phyloP scores from a whole-genome alignment of 2,329 filamentous ascomycete genomes.

The Chaetomiaceae sp. region DNA sequence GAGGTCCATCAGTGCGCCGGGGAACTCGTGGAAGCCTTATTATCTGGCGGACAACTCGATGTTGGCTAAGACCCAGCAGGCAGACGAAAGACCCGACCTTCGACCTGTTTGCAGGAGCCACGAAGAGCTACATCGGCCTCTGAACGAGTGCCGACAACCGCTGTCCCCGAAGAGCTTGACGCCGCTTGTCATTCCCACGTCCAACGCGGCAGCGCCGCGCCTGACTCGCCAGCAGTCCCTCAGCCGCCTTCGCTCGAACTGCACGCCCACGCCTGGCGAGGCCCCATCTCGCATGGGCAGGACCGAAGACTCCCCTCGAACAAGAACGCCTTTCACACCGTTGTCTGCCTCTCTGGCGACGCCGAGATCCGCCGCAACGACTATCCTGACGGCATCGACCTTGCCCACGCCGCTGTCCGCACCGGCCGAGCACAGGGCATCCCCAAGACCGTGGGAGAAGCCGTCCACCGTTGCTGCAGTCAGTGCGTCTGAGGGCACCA shows the following conservation, averaged over 20 bases:
- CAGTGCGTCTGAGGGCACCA: constrained; percentile 26
- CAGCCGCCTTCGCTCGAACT: constrained; percentile 41
- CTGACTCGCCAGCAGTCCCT: constrained; percentile 37
- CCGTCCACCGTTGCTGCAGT: constrained; percentile 23
- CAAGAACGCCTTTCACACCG: constrained; percentile 41
- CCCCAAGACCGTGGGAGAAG: constrained; percentile 41
- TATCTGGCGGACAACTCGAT: constrained; percentile 33
- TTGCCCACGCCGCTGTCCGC: constrained; percentile 46
- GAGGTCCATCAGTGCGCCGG: constrained; percentile 57
- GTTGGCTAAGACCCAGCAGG: constrained; percentile 27
- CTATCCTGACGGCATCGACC: constrained; percentile 33
- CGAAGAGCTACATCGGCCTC: constrained; percentile 18
- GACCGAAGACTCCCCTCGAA: constrained; percentile 42
- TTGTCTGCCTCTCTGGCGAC: constrained; percentile 37
- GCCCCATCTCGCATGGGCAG: constrained; percentile 35
- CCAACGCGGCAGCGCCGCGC: constrained; percentile 28
- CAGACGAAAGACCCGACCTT: constrained; percentile 32
- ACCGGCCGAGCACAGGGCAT: constrained; percentile 38
- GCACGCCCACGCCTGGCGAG: constrained; percentile 40
- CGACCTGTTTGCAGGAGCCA: constrained; percentile 17
- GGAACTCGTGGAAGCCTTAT: constrained; percentile 43
- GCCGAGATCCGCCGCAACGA: constrained; percentile 38
- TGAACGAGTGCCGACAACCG: constrained; percentile 30
- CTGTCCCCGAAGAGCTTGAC: constrained; percentile 49
- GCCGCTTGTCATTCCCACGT: constrained; percentile 51